Evolutionary conservation across 257 asterid species (phyloP), one percentile per base, ranked within the genome.

Genomic region (Marsdenia floribunda): DNA sequence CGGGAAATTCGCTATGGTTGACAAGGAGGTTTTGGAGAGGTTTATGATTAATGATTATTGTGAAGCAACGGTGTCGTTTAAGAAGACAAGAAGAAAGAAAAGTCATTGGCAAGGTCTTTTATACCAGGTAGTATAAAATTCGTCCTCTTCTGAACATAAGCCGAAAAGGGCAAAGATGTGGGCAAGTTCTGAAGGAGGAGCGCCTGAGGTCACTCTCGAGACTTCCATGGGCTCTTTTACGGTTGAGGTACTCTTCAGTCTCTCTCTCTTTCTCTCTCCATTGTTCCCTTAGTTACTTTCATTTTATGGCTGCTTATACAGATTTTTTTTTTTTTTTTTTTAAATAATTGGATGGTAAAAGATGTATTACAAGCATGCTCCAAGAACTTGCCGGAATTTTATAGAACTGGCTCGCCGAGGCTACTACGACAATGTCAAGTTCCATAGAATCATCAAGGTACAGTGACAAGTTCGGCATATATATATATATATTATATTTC

Each of bases 351-450:
- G 2, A 24, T 4, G 46, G 4, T 16, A 46, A 46, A 71, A 86
- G 97, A 92, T 95, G 98, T 92, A 95, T 78, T 83, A 88, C 90
- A 88, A 88, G 83, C 97, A 92, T 81, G 93, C 99, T 4, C 99
- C 98, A 8, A 83, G 92, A 68, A 95, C 99, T 65, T 92, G 98
- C 88, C 84, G 94, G 79, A 95, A 95, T 80, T 95, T 95, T 90
- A 73, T 89, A 3, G 94, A 87, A 88, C 96, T 95, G 75, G 89
- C 98, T 84, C 95, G 96, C 77, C 90, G 86, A 78, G 99, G 99
- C 59, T 94, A 94, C 82, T 92, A 92, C 78, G 90, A 85, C 76
- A 83, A 85, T 79, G 95, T 88, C 87, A 92, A 92, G 82, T 94
- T 94, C 88, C 99, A 94, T 84, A 78, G 97, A 76, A 92, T 94